These are phyloP conservation scores for Pythium brachiatum DNA, from an alignment of 352 stramenopile genomes.

Conservation along the genomic window DNA sequence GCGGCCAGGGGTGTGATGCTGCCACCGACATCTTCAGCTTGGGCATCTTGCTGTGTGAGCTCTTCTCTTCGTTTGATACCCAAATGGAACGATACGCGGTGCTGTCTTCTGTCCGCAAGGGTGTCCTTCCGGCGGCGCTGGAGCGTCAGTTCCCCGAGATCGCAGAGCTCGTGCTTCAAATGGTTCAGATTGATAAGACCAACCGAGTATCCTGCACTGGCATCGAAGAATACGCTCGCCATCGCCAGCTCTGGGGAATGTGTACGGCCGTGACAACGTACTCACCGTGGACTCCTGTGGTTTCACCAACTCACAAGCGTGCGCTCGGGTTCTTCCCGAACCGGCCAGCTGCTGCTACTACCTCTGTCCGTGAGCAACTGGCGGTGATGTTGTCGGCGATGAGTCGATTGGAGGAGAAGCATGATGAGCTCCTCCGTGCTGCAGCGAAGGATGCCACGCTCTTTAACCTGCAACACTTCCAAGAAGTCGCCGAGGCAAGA, in stretches of 20 bases:
- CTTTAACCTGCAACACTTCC: not conserved
- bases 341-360: not conserved
- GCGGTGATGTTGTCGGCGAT: not conserved
- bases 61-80: constrained; percentile 73
- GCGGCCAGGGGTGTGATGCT: constrained; percentile 39
- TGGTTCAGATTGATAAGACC: constrained; percentile 44
- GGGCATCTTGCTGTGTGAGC: constrained; percentile 65
- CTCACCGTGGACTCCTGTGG: not conserved
- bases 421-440: constrained; percentile 11
- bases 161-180: constrained; percentile 40
- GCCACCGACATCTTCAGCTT: constrained; percentile 76
- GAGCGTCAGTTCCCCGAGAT: constrained; percentile 41
- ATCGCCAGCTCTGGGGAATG: constrained; percentile 7
- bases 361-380: not conserved
- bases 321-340: not conserved
- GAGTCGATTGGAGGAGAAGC: constrained; percentile 5
- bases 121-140: constrained; percentile 35
- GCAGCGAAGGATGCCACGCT: not conserved
- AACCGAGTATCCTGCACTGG: constrained; percentile 44
- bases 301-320: not conserved
- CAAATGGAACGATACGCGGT: constrained; percentile 78
- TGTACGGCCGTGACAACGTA: constrained; percentile 2
- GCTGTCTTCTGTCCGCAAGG: constrained; percentile 44
- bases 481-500: not conserved
- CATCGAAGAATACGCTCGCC: constrained; percentile 34